phyloP scores from a whole-genome alignment of 2,329 filamentous ascomycete species.

The Amylocarpus encephaloides region DNA sequence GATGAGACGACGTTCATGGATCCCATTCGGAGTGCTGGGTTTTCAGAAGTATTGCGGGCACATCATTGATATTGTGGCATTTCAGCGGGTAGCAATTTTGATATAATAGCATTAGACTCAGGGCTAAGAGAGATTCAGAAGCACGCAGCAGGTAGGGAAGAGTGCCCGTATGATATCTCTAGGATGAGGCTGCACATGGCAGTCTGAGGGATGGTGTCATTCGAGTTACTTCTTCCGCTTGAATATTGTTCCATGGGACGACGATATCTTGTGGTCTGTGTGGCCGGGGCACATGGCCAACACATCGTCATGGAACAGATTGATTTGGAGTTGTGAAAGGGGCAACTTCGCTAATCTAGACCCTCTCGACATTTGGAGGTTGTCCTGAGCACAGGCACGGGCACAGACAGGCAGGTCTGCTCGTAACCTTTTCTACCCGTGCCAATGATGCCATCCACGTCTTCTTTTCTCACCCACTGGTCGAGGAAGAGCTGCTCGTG shows the following conservation, averaged over 20 bases:
- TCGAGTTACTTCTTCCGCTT: too few species aligned
- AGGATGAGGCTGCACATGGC: too few species aligned
- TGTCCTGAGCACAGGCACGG: not conserved
- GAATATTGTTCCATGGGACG: not conserved
- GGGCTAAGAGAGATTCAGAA: not conserved
- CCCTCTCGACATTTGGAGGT: not conserved
- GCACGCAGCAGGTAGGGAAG: not conserved
- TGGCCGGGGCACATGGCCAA: not conserved
- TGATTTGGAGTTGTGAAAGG: not conserved
- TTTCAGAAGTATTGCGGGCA: slow-evolving; percentile 1
- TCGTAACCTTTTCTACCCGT: not conserved
- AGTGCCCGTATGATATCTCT: too few species aligned
- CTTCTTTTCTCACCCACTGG: not conserved
- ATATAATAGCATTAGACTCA: slow-evolving; percentile 1
- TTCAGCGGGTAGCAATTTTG: not conserved
- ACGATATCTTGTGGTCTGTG: not conserved
- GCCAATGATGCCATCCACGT: not conserved
- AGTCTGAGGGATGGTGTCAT: too few species aligned
- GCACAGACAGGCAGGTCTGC: not conserved
- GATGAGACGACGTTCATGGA: not conserved
- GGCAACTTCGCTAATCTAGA: not conserved
- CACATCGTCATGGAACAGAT: not conserved
- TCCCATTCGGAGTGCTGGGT: not conserved
- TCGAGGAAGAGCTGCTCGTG: too few species aligned
- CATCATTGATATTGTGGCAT: slow-evolving; percentile 2